Evolutionary conservation across 768 basidiomycete genomes (phyloP).

Genomic region (Dentipellis sp.): DNA sequence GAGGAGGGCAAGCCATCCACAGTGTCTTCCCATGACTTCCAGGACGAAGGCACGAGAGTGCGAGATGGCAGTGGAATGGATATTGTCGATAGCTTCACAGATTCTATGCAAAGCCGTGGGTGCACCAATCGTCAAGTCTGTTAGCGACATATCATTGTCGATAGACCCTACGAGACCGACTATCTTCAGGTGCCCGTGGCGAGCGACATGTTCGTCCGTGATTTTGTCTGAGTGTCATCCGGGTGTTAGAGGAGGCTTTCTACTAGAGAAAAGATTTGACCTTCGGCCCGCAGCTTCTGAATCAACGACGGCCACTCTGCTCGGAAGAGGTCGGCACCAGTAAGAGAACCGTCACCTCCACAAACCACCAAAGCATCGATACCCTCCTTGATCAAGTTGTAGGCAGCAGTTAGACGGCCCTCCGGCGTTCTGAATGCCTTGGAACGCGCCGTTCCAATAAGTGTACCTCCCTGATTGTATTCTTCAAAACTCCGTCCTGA

Average conservation of each 20-base stretch:
- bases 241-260: neutral
- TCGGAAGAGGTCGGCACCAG: constrained; percentile 91
- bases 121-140: constrained; percentile 94
- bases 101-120: constrained; percentile 93
- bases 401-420: constrained; percentile 81
- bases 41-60: constrained; percentile 97
- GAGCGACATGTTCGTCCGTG: constrained; percentile 57
- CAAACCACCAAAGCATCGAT: constrained; percentile 97
- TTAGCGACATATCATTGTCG: constrained; percentile 99
- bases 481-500: neutral
- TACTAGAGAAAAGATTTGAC: constrained; percentile 26
- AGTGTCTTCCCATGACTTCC: constrained; percentile 99
- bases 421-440: constrained; percentile 76
- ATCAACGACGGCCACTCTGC: constrained; percentile 92
- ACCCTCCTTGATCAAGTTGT: constrained; percentile 91
- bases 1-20: constrained; percentile 95
- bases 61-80: constrained; percentile 91
- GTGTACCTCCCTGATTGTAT: constrained; percentile 68
- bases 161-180: constrained; percentile 99
- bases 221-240: constrained; percentile 47
- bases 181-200: constrained; percentile 81
- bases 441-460: constrained; percentile 91
- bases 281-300: constrained; percentile 50
- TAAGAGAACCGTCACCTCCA: constrained; percentile 94
- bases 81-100: constrained; percentile 96